Evolutionary conservation across 1,284 basidiomycete genomes (phyloP).

Genomic region (Ustilago hordei): DNA sequence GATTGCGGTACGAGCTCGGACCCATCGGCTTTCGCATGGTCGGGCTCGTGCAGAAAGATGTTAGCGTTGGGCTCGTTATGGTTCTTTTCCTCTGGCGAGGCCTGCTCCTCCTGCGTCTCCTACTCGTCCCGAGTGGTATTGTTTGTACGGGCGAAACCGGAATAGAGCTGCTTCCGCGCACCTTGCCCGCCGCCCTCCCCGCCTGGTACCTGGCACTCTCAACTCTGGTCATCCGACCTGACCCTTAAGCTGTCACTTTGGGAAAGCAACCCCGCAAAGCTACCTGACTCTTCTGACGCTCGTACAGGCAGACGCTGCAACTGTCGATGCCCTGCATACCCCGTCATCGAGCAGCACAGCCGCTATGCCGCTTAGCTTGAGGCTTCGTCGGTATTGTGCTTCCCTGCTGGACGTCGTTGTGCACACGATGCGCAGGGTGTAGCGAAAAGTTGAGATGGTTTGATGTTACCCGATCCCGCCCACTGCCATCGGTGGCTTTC

Average conservation of each 20-base stretch:
- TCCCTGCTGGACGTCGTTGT: conserved; percentile 13
- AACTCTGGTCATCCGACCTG: conserved; percentile 7
- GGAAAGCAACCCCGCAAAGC: conserved; percentile 23
- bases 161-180: conserved; percentile 5
- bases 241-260: conserved; percentile 8
- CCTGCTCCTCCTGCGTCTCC: not conserved
- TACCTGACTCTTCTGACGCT: conserved; percentile 1
- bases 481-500: not conserved
- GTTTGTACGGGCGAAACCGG: conserved; percentile 30
- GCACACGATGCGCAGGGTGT: not conserved
- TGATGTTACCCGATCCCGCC: conserved; percentile 15
- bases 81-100: not conserved
- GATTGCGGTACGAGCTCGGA: not conserved
- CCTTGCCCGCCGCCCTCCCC: not conserved
- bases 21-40: not conserved
- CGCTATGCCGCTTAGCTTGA: conserved; percentile 22
- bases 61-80: not conserved
- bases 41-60: not conserved
- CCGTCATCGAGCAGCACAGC: conserved; percentile 15
- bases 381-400: conserved; percentile 13
- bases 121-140: conserved; percentile 34
- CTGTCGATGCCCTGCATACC: conserved; percentile 28
- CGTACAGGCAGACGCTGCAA: conserved; percentile 9
- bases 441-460: conserved; percentile 9
- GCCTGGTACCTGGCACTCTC: not conserved